Evolutionary conservation across 2,329 filamentous ascomycete genomes (phyloP), one percentile per base, ranked within the genome.

Genomic region (Monosporascus sp.): DNA sequence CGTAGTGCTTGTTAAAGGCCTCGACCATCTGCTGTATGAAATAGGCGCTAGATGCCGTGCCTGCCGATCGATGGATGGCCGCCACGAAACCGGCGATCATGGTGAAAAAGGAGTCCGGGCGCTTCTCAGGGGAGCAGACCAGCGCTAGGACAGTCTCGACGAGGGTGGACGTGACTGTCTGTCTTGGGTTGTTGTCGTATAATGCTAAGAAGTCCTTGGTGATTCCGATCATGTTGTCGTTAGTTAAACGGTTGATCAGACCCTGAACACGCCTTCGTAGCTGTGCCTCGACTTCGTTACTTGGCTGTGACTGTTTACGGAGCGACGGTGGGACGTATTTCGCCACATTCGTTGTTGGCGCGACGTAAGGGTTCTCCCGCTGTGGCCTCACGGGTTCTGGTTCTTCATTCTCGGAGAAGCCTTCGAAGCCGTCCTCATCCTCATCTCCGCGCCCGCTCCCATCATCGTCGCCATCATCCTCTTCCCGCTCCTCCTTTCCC

Each of bases 291-390:
- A 80, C 75, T 67, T 95, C 88, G 1, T 81, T 78, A 58, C 89
- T 85, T 0, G 84, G 82, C 1, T 80, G 77, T 3, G 81, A 72
- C 37, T 79, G 74, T 60, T 80, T 85, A 47, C 91, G 83, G 51
- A 94, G 74, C 1, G 92, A 96, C 3, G 93, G 94, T 1, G 94
- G 93, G 3, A 97, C 80, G 63, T 99, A 99, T 80, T 95, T 96
- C 6, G 78, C 75, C 18, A 75, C 67, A 41, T 74, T 74, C 2
- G 71, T 70, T 2, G 74, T 68, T 5, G 93, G 93, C 3, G 93
- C 88, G 49, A 93, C 77, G 61, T 96, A 97, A 5, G 93, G 93
- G 60, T 97, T 97, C 69, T 97, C 93, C 55, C 84, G 80, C 53
- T 78, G 78, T 57, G 75, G 77, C 44, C 68, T 68, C n/a, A 67